Conservation (phyloP, 805 yeast species). For the Wickerhamomyces ciferrii region DNA sequence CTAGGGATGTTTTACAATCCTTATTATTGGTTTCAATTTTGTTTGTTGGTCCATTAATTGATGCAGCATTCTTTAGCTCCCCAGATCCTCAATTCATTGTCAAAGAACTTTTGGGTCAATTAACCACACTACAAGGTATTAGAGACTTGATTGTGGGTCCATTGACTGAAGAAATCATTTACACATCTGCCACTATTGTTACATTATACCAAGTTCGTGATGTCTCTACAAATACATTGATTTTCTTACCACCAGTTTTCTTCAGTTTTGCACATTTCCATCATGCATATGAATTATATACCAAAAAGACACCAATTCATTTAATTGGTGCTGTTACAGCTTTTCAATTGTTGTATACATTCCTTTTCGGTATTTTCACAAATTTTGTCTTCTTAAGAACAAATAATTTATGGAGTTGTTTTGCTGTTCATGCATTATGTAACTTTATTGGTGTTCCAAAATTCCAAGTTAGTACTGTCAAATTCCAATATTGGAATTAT, state of each 20-base stretch:
- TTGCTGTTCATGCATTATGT: slow-evolving; percentile 60
- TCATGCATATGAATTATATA: slow-evolving; percentile 52
- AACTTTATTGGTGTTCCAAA: slow-evolving; percentile 68
- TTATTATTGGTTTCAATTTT: slow-evolving; percentile 32
- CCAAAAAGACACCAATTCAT: slow-evolving; percentile 19
- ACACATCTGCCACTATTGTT: slow-evolving; percentile 42
- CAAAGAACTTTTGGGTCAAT: slow-evolving; percentile 16
- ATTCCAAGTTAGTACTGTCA: slow-evolving; percentile 10
- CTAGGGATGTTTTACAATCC: slow-evolving; percentile 13
- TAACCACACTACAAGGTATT: slow-evolving; percentile 33
- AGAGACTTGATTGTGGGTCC: slow-evolving; percentile 70
- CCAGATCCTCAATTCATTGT: slow-evolving; percentile 6
- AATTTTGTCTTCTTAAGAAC: slow-evolving; percentile 48
- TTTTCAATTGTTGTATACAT: slow-evolving; percentile 61
- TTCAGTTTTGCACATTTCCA: slow-evolving; percentile 81
- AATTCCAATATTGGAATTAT: slow-evolving; percentile 22
- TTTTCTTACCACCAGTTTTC: slow-evolving; percentile 48
- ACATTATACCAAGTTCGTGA: slow-evolving; percentile 22
- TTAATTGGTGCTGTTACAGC: slow-evolving; percentile 31
- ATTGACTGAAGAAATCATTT: slow-evolving; percentile 70
- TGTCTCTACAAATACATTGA: slow-evolving; percentile 14
- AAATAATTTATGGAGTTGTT: slow-evolving; percentile 49
- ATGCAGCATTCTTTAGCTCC: slow-evolving; percentile 23
- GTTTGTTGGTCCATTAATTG: slow-evolving; percentile 43
- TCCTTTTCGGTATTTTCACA: slow-evolving; percentile 66